Base-by-base conservation (phyloP, 306 rosid species). In the Vigna trinervia region DNA sequence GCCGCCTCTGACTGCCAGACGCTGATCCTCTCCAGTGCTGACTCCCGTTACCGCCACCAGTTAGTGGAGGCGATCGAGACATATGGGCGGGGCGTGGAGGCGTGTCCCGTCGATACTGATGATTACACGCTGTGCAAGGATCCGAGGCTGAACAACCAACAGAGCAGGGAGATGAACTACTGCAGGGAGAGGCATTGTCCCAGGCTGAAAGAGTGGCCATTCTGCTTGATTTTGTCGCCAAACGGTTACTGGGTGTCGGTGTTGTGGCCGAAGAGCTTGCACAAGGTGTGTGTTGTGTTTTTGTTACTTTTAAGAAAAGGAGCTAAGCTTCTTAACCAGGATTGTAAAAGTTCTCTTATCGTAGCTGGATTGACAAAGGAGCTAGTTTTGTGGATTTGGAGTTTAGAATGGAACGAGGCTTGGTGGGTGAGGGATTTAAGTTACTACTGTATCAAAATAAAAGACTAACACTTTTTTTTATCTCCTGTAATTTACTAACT, bases 51-150 rank as follows among this genome's bases (percentile, higher is more conserved):
- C 80, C 93, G 90, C 8, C 82, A 76, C 77, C 93, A 90, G 20
- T 82, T 94, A 22, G 80, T 87, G 63, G 81, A 71, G 14, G 84
- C 79, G 57, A 79, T 92, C 8, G 98, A 94, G 85, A 60, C 69
- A 5, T 89, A 89, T 45, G 93, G 90, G 43, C 5, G 3, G 13
- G 11, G 61, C 45, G 84, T 94, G 17, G 97, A 90, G 47, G 88
- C 92, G 0, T 92, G 96, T 81, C 81, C 92, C 2, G 88, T 82
- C 3, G 89, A 85, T 1, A 80, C 79, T 6, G 90, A 74, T 19
- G 97, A 94, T 73, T 89, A 94, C 78, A 94, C 90, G 97, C 97
- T 97, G 3, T 94, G 98, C 20, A 96, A 94, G 86, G 97, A 94
- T 79, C 97, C 98, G 5, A 70, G 92, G 47, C 36, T 84, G 74